Evolutionary conservation across 2,329 filamentous ascomycete species (phyloP), one percentile per base, ranked within the genome.

Genomic region (Raffaelea deltoideospora): DNA sequence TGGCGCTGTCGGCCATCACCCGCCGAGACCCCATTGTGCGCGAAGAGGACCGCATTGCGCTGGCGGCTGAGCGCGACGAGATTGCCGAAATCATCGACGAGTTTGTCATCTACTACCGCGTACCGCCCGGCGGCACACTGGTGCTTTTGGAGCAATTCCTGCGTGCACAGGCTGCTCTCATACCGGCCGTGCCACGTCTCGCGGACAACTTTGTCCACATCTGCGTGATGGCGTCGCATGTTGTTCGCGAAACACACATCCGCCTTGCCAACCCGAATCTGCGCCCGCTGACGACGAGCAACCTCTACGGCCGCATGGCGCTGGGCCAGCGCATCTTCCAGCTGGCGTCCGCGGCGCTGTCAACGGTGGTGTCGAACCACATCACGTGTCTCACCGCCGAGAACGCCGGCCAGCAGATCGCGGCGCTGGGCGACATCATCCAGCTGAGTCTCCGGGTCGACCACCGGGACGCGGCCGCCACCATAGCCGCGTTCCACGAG

Each of bases 321-420:
- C 29, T 46, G 26, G 39, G 53, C 45, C 38, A 68, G 37, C 43
- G 53, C 2, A 56, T 65, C 21, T 74, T 66, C 46, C 49, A 50
- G 15, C 43, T 53, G 10, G 55, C 64, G 27, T 62, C 65, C 2
- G 46, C 46, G 6, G 58, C 59, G 5, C 47, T 76, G 14, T 55
- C 57, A 4, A 45, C 45, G 4, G 58, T 68, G 37, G 62, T 76
- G 31, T 69, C 74, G 22, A 76, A 71, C 45, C 64, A 66, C 38
- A 60, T 69, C 30, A 72, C 68, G 10, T 59, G 59, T 34, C 53
- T 77, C 15, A 57, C 55, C 13, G 53, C 53, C 13, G 68, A 74
- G 3, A 59, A 56, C 21, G 59, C 64, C 1, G 45, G 50, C 13
- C 40, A 37, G 14, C 49, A 61, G 11, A 52, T 72, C 15, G 44